Evolutionary conservation across 345 rosid genomes (phyloP).

Genomic region (Microcos paniculata): DNA sequence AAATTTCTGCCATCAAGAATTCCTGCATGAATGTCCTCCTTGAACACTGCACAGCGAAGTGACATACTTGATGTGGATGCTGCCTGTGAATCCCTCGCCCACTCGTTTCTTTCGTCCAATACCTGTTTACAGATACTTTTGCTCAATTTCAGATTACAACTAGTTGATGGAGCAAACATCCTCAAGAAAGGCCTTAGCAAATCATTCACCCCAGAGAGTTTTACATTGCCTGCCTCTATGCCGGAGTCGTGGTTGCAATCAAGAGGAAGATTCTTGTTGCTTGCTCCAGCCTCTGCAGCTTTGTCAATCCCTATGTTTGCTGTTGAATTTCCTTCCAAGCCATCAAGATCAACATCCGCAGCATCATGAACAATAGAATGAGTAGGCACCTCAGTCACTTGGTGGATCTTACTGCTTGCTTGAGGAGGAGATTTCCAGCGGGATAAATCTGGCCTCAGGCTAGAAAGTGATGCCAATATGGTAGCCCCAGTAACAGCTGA

Average conservation of each 20-base stretch:
- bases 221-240: conserved; percentile 71
- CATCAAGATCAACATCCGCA: conserved; percentile 51
- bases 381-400: conserved; percentile 46
- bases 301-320: conserved; percentile 50
- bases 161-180: conserved; percentile 60
- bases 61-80: conserved; percentile 61
- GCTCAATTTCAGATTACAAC: conserved; percentile 63
- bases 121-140: conserved; percentile 73
- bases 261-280: conserved; percentile 42
- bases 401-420: conserved; percentile 44
- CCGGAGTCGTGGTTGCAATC: conserved; percentile 62
- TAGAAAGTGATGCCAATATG: conserved; percentile 70
- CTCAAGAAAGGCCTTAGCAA: conserved; percentile 60
- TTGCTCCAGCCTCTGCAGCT: conserved; percentile 56
- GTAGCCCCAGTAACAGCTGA: conserved; percentile 78
- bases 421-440: conserved; percentile 55
- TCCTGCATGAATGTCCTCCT: conserved; percentile 63
- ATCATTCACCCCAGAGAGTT: conserved; percentile 64
- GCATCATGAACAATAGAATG: conserved; percentile 53
- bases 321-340: conserved; percentile 57
- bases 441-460: conserved; percentile 54
- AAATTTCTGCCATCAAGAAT: conserved; percentile 73
- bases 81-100: conserved; percentile 60
- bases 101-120: conserved; percentile 63
- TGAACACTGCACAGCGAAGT: conserved; percentile 56